phyloP scores from a whole-genome alignment of 1,139 yeast species.

The Yamadazyma sp. region DNA sequence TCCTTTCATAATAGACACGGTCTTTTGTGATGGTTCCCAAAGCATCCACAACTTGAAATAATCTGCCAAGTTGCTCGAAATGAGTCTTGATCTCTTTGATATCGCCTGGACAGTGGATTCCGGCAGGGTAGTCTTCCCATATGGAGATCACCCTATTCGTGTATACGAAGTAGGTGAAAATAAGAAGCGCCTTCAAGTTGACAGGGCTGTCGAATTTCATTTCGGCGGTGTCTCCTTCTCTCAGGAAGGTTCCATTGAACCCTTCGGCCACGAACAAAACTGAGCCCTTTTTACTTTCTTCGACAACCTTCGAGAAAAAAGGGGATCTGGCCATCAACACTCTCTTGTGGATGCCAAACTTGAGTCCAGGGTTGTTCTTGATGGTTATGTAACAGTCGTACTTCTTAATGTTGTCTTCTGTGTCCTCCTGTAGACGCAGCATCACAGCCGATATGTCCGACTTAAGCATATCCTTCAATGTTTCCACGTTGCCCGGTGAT shows the following conservation, averaged over 20 bases:
- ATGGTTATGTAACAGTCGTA: conserved; percentile 19
- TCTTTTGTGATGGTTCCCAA: conserved; percentile 17
- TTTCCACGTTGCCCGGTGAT: conserved; percentile 9
- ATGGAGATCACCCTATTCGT: conserved; percentile 26
- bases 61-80: conserved; percentile 19
- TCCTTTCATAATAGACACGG: conserved; percentile 12
- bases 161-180: conserved; percentile 36
- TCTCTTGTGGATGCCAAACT: conserved; percentile 32
- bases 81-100: conserved; percentile 20
- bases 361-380: conserved; percentile 15
- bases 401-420: conserved; percentile 12
- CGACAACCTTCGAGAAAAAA: conserved; percentile 24
- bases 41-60: conserved; percentile 21
- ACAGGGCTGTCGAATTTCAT: conserved; percentile 21
- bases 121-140: conserved; percentile 26
- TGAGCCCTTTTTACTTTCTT: conserved; percentile 12
- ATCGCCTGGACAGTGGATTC: conserved; percentile 19
- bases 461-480: conserved; percentile 8
- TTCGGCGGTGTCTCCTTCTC: conserved; percentile 4
- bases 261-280: conserved; percentile 19
- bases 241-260: conserved; percentile 24
- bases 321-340: conserved; percentile 30
- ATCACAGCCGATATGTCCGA: background rate
- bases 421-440: background rate
- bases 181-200: conserved; percentile 27